Evolutionary conservation across 139 green algal genomes (phyloP).

Genomic region (Medakamo hakoo): DNA sequence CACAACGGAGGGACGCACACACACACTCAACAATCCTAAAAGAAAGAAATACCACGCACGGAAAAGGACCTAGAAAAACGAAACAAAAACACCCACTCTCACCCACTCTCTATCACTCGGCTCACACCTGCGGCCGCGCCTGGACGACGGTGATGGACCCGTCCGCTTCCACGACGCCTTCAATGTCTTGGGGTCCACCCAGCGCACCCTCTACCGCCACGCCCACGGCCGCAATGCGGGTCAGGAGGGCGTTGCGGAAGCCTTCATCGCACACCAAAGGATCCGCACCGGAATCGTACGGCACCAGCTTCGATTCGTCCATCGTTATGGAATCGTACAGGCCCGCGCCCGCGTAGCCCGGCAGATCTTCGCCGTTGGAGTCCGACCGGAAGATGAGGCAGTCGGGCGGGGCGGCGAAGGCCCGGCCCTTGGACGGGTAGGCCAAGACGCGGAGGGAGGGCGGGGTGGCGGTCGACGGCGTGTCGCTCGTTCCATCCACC

Average conservation of each 20-base stretch:
- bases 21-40: too few relatives aligned
- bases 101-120: background rate
- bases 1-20: too few relatives aligned
- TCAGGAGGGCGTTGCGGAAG: slow-evolving; percentile 40
- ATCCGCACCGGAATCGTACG: slow-evolving; percentile 69
- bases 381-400: slow-evolving; percentile 87
- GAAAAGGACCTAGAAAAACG: background rate
- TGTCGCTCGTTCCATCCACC: slow-evolving; percentile 33
- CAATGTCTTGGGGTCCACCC: slow-evolving; percentile 75
- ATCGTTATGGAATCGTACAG: slow-evolving; percentile 90
- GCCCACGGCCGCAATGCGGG: slow-evolving; percentile 35
- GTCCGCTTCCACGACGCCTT: slow-evolving; percentile 77
- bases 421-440: slow-evolving; percentile 77
- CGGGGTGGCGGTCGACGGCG: background rate
- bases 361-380: slow-evolving; percentile 90
- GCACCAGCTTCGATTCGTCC: slow-evolving; percentile 38
- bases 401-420: slow-evolving; percentile 57
- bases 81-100: background rate
- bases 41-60: background rate
- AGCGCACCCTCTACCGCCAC: slow-evolving; percentile 69
- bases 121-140: slow-evolving; percentile 84
- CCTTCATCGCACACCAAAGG: slow-evolving; percentile 47
- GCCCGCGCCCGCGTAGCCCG: slow-evolving; percentile 85
- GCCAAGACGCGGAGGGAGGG: slow-evolving; percentile 33
- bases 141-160: slow-evolving; percentile 84